These are phyloP conservation scores for Leptoxyphium fumago DNA, from an alignment of 2,329 filamentous ascomycete genomes.

Conservation along the genomic window DNA sequence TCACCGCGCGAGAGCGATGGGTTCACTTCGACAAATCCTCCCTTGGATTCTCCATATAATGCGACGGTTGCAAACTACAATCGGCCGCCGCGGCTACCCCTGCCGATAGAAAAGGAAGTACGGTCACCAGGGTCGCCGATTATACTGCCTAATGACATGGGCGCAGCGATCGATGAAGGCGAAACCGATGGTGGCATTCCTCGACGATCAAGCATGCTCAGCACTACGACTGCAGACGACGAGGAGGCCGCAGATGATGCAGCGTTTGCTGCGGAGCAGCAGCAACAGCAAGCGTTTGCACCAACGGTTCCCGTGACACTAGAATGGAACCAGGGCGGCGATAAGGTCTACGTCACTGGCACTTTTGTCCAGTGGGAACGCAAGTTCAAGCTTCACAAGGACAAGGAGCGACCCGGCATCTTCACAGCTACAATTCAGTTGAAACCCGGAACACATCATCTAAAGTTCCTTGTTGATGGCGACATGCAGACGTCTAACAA, in stretches of 20 bases:
- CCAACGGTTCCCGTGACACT: conserved; percentile 72
- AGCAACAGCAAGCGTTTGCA: conserved; percentile 45
- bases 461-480: conserved; percentile 90
- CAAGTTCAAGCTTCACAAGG: conserved; percentile 73
- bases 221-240: conserved; percentile 53
- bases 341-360: conserved; percentile 90
- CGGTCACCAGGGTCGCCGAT: conserved; percentile 85
- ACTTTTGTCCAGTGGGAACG: conserved; percentile 96
- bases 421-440: conserved; percentile 70
- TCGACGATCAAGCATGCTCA: conserved; percentile 40
- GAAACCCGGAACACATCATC: conserved; percentile 84
- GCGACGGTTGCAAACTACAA: conserved; percentile 32
- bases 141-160: conserved; percentile 52
- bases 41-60: conserved; percentile 18
- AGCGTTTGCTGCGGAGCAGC: conserved; percentile 43
- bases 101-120: conserved; percentile 85
- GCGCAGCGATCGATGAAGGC: conserved; percentile 29
- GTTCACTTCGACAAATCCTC: conserved; percentile 1
- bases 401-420: conserved; percentile 39
- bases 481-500: conserved; percentile 80
- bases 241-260: conserved; percentile 48
- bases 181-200: conserved; percentile 37
- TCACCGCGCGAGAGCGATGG: neutral
- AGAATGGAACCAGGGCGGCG: conserved; percentile 64
- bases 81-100: conserved; percentile 73